Percentiles rank a stretch among this genome's conserved stretches.
Conservation (phyloP, 176 grass and related monocot species). For the Musa itinerans region DNA sequence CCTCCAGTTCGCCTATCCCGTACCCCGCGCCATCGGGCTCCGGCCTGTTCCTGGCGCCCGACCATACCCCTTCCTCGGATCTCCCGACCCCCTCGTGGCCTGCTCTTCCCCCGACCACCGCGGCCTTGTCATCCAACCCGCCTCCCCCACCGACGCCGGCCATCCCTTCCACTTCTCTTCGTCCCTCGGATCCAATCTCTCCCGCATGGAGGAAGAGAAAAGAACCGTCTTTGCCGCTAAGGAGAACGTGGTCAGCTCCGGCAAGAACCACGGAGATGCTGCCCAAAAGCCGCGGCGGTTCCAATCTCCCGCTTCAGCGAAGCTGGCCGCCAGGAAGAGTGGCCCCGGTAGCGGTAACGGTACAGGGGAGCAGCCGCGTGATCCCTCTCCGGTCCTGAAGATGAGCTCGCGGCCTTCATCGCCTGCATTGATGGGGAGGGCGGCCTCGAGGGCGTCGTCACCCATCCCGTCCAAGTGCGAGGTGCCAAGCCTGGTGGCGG, state of each 20-base stretch:
- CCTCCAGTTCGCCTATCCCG: constrained; percentile 47
- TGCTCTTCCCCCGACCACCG: constrained; percentile 26
- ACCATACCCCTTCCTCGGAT: constrained; percentile 28
- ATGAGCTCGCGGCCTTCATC: constrained; percentile 29
- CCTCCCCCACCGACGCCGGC: constrained; percentile 30
- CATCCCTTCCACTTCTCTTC: constrained; percentile 59
- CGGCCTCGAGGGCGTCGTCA: constrained; percentile 42
- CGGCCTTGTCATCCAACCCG: constrained; percentile 68
- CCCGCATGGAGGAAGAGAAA: background rate
- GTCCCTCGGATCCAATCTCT: background rate
- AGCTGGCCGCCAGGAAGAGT: constrained; percentile 24
- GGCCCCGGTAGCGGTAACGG: background rate
- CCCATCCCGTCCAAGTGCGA: constrained; percentile 75
- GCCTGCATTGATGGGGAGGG: constrained; percentile 13
- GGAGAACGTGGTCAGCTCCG: constrained; percentile 31
- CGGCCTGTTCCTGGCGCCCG: constrained; percentile 39
- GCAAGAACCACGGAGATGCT: background rate
- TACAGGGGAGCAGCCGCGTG: background rate
- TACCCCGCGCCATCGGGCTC: constrained; percentile 49
- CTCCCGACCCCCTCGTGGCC: constrained; percentile 51
- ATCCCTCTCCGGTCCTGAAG: constrained; percentile 28
- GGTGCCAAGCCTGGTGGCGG: constrained; percentile 59
- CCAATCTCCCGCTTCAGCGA: constrained; percentile 42
- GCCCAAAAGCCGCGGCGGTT: constrained; percentile 37
- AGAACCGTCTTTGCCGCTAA: constrained; percentile 37